Conservation (phyloP, 2,329 filamentous ascomycete species). For the Metarhizium sp. region DNA sequence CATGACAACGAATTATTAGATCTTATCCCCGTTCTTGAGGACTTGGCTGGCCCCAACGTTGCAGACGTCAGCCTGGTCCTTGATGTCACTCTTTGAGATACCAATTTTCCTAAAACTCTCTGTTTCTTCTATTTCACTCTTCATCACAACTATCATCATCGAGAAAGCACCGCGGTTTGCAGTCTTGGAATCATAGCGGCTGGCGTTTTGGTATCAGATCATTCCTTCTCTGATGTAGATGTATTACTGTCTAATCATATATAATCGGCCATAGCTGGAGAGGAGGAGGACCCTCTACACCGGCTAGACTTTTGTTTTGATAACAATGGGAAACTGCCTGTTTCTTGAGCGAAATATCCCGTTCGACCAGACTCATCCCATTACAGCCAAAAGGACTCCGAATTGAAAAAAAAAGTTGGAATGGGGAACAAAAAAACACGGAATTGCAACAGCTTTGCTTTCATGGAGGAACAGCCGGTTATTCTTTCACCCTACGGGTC, state of each 20-base stretch:
- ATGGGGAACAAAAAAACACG: conserved; percentile 9
- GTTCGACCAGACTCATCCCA: conserved; percentile 18
- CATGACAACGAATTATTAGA: conserved; percentile 98
- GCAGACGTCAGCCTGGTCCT: conserved; percentile 95
- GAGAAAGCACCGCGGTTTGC: conserved; percentile 25
- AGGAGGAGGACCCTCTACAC: neutral
- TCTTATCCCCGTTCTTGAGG: conserved; percentile 95
- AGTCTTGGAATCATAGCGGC: conserved; percentile 41
- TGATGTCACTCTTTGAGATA: conserved; percentile 67
- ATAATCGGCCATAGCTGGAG: conserved; percentile 22
- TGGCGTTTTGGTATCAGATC: conserved; percentile 45
- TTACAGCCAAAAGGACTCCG: conserved; percentile 22
- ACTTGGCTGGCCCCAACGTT: conserved; percentile 80
- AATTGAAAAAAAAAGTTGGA: conserved; percentile 15
- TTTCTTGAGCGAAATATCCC: conserved; percentile 6
- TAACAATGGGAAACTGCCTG: conserved; percentile 7
- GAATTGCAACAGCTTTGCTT: neutral
- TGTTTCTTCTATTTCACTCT: conserved; percentile 21
- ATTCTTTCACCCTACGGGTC: conserved; percentile 13
- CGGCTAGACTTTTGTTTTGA: conserved; percentile 6
- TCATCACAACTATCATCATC: conserved; percentile 17
- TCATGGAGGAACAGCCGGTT: conserved; percentile 12
- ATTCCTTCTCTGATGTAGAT: conserved; percentile 40
- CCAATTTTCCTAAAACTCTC: conserved; percentile 16
- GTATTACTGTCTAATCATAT: conserved; percentile 44